Conservation (phyloP, 1,139 yeast genomes). For the Meyerozyma carpophila region DNA sequence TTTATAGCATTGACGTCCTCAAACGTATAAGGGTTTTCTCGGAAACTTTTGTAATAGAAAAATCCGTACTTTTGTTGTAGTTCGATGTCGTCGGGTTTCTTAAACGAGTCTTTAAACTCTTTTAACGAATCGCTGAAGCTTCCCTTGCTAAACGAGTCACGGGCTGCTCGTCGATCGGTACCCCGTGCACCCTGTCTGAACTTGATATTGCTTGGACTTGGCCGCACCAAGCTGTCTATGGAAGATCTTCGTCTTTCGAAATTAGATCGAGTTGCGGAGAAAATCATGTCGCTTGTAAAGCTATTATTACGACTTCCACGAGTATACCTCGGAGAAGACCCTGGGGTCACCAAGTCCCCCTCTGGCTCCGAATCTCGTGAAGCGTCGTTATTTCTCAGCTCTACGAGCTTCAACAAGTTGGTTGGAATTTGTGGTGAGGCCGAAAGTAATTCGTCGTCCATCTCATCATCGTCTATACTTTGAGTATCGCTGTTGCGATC, state of each 20-base stretch:
- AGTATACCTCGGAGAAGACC: constrained; percentile 26
- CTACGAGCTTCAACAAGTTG: constrained; percentile 51
- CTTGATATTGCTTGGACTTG: neutral
- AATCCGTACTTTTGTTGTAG: constrained; percentile 24
- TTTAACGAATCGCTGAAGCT: constrained; percentile 2
- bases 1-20: constrained; percentile 36
- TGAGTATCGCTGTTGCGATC: constrained; percentile 9
- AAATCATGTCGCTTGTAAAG: constrained; percentile 18
- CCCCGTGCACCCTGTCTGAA: neutral
- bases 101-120: constrained; percentile 2
- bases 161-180: neutral
- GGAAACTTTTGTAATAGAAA: constrained; percentile 33
- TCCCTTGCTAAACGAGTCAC: neutral
- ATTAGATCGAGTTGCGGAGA: constrained; percentile 16
- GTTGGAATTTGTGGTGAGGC: constrained; percentile 69
- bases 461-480: constrained; percentile 37
- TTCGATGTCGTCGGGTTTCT: constrained; percentile 8
- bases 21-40: constrained; percentile 23
- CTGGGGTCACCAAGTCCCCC: constrained; percentile 20
- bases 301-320: constrained; percentile 21
- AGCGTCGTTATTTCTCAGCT: constrained; percentile 40
- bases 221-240: constrained; percentile 23
- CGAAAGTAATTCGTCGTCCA: constrained; percentile 49
- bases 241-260: constrained; percentile 32
- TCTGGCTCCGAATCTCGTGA: constrained; percentile 11